A percentile compares a stretch with the other conserved stretches of the same genome.
Evolutionary conservation across 148 eudicot species (phyloP).

Genomic region (Amaranthus cruentus): DNA sequence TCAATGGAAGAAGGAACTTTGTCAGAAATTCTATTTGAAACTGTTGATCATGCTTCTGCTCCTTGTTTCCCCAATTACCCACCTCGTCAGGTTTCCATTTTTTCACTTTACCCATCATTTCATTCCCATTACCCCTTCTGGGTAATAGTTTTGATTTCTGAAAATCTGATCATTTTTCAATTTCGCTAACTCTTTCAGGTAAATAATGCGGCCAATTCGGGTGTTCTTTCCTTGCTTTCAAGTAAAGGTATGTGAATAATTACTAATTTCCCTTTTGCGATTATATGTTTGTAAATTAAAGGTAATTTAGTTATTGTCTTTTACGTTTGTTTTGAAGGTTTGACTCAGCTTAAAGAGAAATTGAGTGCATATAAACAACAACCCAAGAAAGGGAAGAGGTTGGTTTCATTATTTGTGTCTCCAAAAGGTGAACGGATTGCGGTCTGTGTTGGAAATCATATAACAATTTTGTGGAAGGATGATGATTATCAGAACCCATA

Average conservation of each 20-base stretch:
- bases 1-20: conserved; percentile 44
- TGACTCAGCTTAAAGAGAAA: conserved; percentile 68
- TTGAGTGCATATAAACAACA: conserved; percentile 55
- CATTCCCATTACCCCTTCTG: neutral
- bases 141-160: neutral
- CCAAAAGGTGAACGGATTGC: conserved; percentile 73
- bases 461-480: conserved; percentile 73
- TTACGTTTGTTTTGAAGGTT: conserved; percentile 38
- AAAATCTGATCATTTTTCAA: conserved; percentile 14
- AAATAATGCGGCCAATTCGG: conserved; percentile 37
- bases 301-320: neutral
- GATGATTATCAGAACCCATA: conserved; percentile 69
- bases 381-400: conserved; percentile 54
- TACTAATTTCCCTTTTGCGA: neutral
- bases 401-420: conserved; percentile 71
- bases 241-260: conserved; percentile 40
- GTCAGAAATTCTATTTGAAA: conserved; percentile 55
- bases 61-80: conserved; percentile 68
- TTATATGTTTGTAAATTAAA: no score
- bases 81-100: conserved; percentile 42
- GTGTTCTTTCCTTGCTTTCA: conserved; percentile 50
- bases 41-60: conserved; percentile 59
- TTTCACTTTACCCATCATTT: neutral
- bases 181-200: conserved; percentile 29
- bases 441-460: conserved; percentile 62